Evolutionary conservation across 305 asterid species (phyloP).

Genomic region (Rubia balearica): DNA sequence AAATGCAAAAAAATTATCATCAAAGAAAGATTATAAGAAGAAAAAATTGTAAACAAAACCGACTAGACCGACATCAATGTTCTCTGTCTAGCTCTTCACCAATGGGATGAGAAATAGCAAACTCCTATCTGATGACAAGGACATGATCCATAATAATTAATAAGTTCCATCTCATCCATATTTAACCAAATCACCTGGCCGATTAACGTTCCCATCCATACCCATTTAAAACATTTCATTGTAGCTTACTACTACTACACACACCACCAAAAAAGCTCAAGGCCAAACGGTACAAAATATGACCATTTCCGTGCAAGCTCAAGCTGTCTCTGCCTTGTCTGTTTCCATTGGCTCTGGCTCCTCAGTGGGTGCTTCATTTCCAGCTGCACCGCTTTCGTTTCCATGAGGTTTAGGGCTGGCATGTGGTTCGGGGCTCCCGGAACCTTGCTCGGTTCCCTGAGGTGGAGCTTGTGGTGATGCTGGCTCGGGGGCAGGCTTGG

Average conservation of each 20-base stretch:
- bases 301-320: conserved; percentile 1
- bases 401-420: conserved; percentile 23
- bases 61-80: background rate
- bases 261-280: conserved; percentile 1
- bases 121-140: background rate
- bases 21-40: too few relatives aligned
- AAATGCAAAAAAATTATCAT: background rate
- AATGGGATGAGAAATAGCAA: background rate
- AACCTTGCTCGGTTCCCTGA: conserved; percentile 43
- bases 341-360: conserved; percentile 68
- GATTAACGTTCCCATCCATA: background rate
- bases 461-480: conserved; percentile 58
- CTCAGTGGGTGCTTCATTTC: conserved; percentile 30
- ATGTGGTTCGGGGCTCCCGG: conserved; percentile 23
- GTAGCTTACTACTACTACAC: background rate
- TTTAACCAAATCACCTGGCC: conserved; percentile 3
- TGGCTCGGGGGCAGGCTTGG: conserved; percentile 59
- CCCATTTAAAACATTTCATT: background rate
- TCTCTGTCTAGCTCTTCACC: background rate
- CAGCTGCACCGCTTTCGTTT: conserved; percentile 29
- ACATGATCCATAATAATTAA: background rate
- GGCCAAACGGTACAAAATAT: background rate
- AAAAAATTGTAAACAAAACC: background rate
- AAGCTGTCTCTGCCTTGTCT: conserved; percentile 26
- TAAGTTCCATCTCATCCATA: background rate